Base-by-base conservation (phyloP, 2,329 filamentous ascomycete species). In the Sporothrix dimorphospora region DNA sequence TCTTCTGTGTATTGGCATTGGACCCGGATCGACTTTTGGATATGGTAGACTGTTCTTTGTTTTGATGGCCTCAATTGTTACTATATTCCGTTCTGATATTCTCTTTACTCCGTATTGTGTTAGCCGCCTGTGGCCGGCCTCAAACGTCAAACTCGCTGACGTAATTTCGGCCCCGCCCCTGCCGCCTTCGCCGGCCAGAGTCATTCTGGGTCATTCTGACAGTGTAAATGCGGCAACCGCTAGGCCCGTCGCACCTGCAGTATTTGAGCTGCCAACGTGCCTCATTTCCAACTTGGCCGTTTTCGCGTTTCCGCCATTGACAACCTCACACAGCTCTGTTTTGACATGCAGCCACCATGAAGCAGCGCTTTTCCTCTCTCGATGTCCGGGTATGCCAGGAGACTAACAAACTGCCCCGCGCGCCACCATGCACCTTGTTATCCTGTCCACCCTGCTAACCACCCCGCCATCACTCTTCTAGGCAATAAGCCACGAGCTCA, bases 401-500 rank as follows among this genome's bases (percentile, higher is more conserved):
- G n/a, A 24, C 51, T 14, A 27, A 21, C 24, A 55, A 16, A 30
- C 24, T 55, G 51, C 38, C 57, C 55, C 53, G 40, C 53, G 21
- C 7, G 38, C 53, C 40, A 30, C 30, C 9, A 19, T 53, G 55
- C 19, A n/a, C 24, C 16, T 57, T 49, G 19, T 55, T 27, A 19
- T 9, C 19, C 24, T 47, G 6, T 57, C 27, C 34, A 34, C 30
- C 65, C 24, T 67, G 21, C 67, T 69, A 42, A 61, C 67, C 49
- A 40, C 34, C 34, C 63, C 59, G 24, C 47, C 57, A 42, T 57
- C 42, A 34, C 45, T 49, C 24, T 24, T 69, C 12, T 78, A 97
- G 93, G 94, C 97, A 82, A 97, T 98, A 79, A 92, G 94, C 72
- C 93, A 97, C 80, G 96, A 99, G 87, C 92, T 99, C 74, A 91